Evolutionary conservation across 306 rosid genomes (phyloP).

Genomic region (Amphicarpaea edgeworthii): DNA sequence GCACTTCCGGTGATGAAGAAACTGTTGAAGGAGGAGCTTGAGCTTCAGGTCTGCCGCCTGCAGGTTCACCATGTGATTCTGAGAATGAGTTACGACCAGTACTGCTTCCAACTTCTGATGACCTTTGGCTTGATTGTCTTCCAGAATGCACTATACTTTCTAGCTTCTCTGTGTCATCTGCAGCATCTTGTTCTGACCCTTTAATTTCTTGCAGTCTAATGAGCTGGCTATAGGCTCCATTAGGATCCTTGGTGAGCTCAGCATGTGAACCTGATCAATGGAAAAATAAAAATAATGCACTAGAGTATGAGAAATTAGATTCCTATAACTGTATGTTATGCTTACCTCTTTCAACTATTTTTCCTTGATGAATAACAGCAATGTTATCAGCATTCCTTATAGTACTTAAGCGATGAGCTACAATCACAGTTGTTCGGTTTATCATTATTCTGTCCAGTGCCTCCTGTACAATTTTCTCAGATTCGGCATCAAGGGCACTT

Average conservation of each 20-base stretch:
- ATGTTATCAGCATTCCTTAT: constrained; percentile 66
- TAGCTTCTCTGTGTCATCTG: constrained; percentile 49
- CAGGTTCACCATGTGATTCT: constrained; percentile 37
- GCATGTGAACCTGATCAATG: constrained; percentile 62
- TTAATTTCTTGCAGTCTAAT: constrained; percentile 64
- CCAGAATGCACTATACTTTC: constrained; percentile 53
- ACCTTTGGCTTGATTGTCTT: constrained; percentile 55
- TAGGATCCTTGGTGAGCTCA: constrained; percentile 58
- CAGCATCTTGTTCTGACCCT: constrained; percentile 43
- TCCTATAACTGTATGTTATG: constrained; percentile 2
- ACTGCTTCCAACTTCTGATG: constrained; percentile 60
- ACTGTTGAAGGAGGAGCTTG: constrained; percentile 39
- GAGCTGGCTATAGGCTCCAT: constrained; percentile 75
- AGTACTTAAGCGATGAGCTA: constrained; percentile 77
- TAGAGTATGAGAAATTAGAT: not conserved
- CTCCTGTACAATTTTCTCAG: constrained; percentile 73
- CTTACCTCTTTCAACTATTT: constrained; percentile 70
- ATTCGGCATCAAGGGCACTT: constrained; percentile 73
- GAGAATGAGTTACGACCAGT: constrained; percentile 23
- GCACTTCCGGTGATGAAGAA: constrained; percentile 56
- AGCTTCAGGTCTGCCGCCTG: constrained; percentile 40
- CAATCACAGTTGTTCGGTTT: constrained; percentile 71
- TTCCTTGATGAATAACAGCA: constrained; percentile 73
- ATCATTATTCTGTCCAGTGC: constrained; percentile 69
- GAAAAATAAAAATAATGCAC: constrained; percentile 15